A percentile compares a stretch with the other conserved stretches of the same genome.
phyloP scores from a whole-genome alignment of 2,329 filamentous ascomycete genomes.

The Hypoxylon sp. region DNA sequence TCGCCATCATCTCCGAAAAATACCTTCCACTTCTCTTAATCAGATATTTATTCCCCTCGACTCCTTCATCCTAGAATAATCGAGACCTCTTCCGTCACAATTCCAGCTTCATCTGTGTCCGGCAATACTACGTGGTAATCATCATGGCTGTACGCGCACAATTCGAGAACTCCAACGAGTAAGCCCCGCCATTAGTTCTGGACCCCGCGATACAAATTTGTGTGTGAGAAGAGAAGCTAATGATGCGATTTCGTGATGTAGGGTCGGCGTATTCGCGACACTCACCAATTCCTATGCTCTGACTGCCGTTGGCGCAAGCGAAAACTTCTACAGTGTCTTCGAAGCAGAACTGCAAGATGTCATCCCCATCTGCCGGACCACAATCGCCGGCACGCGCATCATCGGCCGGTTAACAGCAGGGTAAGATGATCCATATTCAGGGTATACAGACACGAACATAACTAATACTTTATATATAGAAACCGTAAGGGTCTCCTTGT shows the following conservation, averaged over 20 bases:
- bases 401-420: conserved; percentile 95
- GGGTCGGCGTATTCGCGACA: conserved; percentile 95
- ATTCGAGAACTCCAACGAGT: conserved; percentile 95
- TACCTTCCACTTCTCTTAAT: conserved; percentile 8
- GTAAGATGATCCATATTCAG: conserved; percentile 62
- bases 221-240: conserved; percentile 28
- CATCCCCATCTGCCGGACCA: conserved; percentile 96
- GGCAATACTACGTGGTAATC: conserved; percentile 43
- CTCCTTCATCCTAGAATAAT: not conserved
- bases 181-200: conserved; percentile 50
- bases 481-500: conserved; percentile 98
- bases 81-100: conserved; percentile 31
- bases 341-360: conserved; percentile 98
- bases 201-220: conserved; percentile 40
- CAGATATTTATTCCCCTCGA: conserved; percentile 1
- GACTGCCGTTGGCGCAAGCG: conserved; percentile 92
- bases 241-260: conserved; percentile 57
- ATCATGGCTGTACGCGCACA: conserved; percentile 79
- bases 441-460: conserved; percentile 17
- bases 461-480: conserved; percentile 59
- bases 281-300: conserved; percentile 98
- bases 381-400: conserved; percentile 96
- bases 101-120: conserved; percentile 40
- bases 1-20: conserved; percentile 12
- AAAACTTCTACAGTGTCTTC: conserved; percentile 99